Conservation (phyloP, 148 eudicot species). For the Bassia scoparia region DNA sequence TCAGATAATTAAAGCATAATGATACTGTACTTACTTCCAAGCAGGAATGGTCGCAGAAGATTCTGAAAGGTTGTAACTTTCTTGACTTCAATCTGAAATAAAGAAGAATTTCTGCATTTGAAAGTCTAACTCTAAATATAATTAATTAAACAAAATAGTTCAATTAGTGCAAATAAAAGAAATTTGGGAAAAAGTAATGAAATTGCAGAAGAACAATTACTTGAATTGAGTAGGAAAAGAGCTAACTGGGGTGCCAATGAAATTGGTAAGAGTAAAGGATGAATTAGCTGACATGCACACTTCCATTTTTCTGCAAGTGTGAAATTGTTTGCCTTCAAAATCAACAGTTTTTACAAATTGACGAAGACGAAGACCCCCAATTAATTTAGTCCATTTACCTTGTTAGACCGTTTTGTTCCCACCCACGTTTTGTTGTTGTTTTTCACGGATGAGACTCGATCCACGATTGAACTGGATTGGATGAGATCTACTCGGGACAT, state of each 20-base stretch:
- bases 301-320: slow-evolving; percentile 10
- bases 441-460: too few species aligned
- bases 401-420: too few species aligned
- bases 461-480: too few species aligned
- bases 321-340: too few species aligned
- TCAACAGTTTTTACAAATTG: too few species aligned
- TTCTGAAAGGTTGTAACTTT: slow-evolving; percentile 27
- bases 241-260: slow-evolving; percentile 1
- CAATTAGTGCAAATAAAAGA: too few species aligned
- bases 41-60: slow-evolving; percentile 61
- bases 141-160: too few species aligned
- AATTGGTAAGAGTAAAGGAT: not conserved
- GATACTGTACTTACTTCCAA: slow-evolving; percentile 53
- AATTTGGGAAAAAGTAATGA: not conserved
- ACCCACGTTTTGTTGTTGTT: too few species aligned
- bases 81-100: slow-evolving; percentile 35
- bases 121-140: not conserved
- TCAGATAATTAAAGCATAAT: not conserved
- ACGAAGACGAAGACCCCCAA: too few species aligned
- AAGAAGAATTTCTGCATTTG: not conserved
- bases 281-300: not conserved
- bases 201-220: not conserved
- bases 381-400: too few species aligned
- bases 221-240: not conserved
- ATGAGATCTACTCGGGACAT: not conserved